These are phyloP conservation scores for Phoma sp. DNA, from an alignment of 2,329 filamentous ascomycete genomes.

Conservation along the genomic window DNA sequence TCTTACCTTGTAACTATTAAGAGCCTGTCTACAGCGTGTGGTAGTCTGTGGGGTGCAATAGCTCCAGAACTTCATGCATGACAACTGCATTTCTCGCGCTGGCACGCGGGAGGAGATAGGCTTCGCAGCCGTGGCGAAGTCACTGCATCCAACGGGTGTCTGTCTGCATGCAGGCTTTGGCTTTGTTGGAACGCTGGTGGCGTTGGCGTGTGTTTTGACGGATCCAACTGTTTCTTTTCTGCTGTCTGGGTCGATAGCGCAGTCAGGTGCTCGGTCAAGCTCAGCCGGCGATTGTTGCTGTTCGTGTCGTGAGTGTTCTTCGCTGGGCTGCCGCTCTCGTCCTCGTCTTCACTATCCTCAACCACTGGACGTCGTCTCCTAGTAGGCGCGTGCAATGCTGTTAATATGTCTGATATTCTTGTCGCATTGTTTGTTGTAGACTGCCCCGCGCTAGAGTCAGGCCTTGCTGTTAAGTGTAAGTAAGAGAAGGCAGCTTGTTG, in stretches of 20 bases:
- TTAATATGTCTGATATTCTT: background rate
- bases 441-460: background rate
- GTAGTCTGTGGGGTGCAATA: background rate
- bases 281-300: too few relatives aligned
- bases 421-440: background rate
- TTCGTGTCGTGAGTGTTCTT: too few relatives aligned
- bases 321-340: background rate
- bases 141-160: too few relatives aligned
- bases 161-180: too few relatives aligned
- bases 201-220: too few relatives aligned
- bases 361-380: background rate
- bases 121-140: background rate
- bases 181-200: too few relatives aligned
- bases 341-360: background rate
- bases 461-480: background rate
- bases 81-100: background rate
- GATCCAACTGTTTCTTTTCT: too few relatives aligned
- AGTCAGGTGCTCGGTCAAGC: too few relatives aligned
- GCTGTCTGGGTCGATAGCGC: too few relatives aligned
- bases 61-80: background rate
- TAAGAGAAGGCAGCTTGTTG: background rate
- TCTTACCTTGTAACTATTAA: background rate
- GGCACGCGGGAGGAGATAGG: background rate
- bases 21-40: too few relatives aligned
- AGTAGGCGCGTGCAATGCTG: background rate